Base-by-base conservation (phyloP, 208 protist species). In the Trypanosoma melophagium region DNA sequence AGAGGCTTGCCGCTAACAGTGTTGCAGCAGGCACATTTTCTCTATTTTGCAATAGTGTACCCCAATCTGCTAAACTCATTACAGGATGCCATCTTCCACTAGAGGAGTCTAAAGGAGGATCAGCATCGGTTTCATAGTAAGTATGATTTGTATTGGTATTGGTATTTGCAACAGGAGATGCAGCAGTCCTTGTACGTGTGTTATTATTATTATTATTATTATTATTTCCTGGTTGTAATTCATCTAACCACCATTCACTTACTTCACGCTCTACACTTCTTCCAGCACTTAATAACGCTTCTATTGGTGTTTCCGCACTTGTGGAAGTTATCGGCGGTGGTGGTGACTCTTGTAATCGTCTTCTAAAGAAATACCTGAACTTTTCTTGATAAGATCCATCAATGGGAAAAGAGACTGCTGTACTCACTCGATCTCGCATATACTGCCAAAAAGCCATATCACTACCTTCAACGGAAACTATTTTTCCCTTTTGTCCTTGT, bases 241-340 rank as follows among this genome's bases (percentile, higher is more conserved):
- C 47, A 24, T 56, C 35, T 10, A 67, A 12, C 51, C 61, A 67
- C 61, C 22, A 58, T 4, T 25, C 28, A 22, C 38, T n/a, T n/a
- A 67, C 28, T 35, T 55, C 61, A 21, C 44, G 50, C 21, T 67
- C 61, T 13, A 58, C 61, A 4, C 58, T 47, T 22, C 50, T 51
- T n/a, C 49, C 61, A 5, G 44, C 61, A 9, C 25, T 47, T 4
- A 28, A 21, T 7, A 67, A 24, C 2, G 35, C 17, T 10, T 50
- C 51, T 16, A 67, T 35, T 16, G 51, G 38, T 7, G 22, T n/a
- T 21, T 58, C 10, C 8, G 19, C 19, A 31, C 28, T 13, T 35
- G 60, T 16, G 16, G 38, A 25, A 31, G 35, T 28, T 55, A 19
- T 13, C 47, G 21, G 47, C 31, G 22, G 21, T 7, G 21, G 35